These are phyloP conservation scores for Rubia peregrina DNA, from an alignment of 305 asterid genomes.

Conservation along the genomic window DNA sequence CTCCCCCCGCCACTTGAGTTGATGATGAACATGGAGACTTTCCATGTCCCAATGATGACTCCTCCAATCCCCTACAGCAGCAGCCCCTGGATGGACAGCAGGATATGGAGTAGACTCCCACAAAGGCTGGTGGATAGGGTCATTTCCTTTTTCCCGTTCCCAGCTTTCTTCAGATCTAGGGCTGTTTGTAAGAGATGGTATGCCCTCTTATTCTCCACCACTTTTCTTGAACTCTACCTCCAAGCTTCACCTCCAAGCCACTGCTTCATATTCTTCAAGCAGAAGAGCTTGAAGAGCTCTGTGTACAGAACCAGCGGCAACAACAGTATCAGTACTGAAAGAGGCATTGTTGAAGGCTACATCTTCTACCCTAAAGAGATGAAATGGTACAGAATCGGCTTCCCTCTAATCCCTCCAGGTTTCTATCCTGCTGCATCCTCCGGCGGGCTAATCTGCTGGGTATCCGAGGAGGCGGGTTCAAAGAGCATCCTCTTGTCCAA, in stretches of 20 bases:
- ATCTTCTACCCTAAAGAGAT: constrained; percentile 56
- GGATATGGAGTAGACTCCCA: constrained; percentile 86
- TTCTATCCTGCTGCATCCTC: constrained; percentile 65
- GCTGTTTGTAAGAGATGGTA: constrained; percentile 87
- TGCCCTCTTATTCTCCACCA: constrained; percentile 51
- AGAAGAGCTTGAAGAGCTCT: constrained; percentile 35
- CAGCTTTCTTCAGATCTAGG: constrained; percentile 74
- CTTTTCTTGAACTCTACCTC: constrained; percentile 61
- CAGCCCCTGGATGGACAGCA: constrained; percentile 60
- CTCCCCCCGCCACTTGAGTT: neutral
- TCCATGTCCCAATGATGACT: constrained; percentile 38
- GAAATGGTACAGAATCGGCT: constrained; percentile 54
- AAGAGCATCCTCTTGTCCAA: constrained; percentile 65
- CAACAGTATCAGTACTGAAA: neutral
- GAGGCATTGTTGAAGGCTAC: constrained; percentile 39
- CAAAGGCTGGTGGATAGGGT: constrained; percentile 59
- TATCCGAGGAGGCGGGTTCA: constrained; percentile 73
- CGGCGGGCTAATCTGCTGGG: constrained; percentile 72
- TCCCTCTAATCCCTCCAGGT: constrained; percentile 63
- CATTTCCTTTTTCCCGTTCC: constrained; percentile 69
- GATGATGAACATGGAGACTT: constrained; percentile 49
- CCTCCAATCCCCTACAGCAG: constrained; percentile 34
- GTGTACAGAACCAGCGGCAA: constrained; percentile 27
- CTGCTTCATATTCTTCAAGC: constrained; percentile 75
- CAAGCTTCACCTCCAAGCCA: constrained; percentile 47